phyloP scores from a whole-genome alignment of 2,329 filamentous ascomycete genomes.

The Ophiostoma tasmaniense region DNA sequence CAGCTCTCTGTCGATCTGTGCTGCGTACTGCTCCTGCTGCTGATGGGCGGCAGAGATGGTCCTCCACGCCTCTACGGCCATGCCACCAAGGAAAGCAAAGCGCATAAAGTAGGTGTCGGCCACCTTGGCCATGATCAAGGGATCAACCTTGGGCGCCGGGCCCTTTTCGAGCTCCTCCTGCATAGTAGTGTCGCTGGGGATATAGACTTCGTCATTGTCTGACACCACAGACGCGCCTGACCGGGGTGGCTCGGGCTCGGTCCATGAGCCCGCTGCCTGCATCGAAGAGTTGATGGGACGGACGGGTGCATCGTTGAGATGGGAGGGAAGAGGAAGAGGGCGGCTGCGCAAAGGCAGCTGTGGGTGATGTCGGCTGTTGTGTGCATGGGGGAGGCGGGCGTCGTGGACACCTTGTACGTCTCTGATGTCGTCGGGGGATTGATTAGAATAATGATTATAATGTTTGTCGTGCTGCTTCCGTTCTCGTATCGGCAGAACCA shows the following conservation, averaged over 20 bases:
- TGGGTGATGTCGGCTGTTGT: conserved; percentile 13
- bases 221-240: conserved; percentile 5
- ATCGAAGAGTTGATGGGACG: conserved; percentile 2
- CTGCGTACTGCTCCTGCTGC: conserved; percentile 17
- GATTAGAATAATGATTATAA: neutral
- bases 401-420: neutral
- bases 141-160: conserved; percentile 20
- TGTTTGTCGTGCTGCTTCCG: conserved; percentile 5
- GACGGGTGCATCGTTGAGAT: neutral
- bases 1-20: conserved; percentile 20
- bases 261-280: conserved; percentile 11
- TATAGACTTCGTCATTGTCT: conserved; percentile 14
- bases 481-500: conserved; percentile 9
- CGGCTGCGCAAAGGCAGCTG: conserved; percentile 12
- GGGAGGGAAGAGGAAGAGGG: neutral
- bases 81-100: conserved; percentile 18
- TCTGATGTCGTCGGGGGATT: neutral
- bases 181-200: conserved; percentile 24
- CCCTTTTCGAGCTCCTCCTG: conserved; percentile 22
- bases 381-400: conserved; percentile 3
- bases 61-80: conserved; percentile 15
- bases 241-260: conserved; percentile 13
- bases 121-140: conserved; percentile 21
- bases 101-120: conserved; percentile 21
- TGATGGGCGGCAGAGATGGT: neutral